Evolutionary conservation across 2,329 filamentous ascomycete species (phyloP), one percentile per base, ranked within the genome.

Genomic region (Alternaria sp.): DNA sequence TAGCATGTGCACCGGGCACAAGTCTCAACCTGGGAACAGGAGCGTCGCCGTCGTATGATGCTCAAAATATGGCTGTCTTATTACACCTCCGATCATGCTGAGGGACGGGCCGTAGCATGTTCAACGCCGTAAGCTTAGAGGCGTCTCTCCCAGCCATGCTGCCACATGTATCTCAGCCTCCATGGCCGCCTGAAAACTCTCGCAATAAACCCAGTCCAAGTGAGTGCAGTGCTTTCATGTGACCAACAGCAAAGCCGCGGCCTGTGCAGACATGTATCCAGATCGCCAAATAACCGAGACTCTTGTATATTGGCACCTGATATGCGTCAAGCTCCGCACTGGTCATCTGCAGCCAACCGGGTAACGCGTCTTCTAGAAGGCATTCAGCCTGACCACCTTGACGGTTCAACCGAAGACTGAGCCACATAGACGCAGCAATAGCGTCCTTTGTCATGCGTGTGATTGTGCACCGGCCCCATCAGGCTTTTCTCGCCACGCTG

Each of bases 201-300:
- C n/a, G 10, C 10, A n/a, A 8, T 21, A 40, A 30, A 50, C 15
- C 9, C 8, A 17, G 9, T 32, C 52, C 25, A n/a, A 57, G 25
- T 26, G 6, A 26, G n/a, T 15, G 52, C 17, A 26, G 11, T 17
- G 49, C 65, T 71, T 71, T 70, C 76, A 77, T 77, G 74, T 77
- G 74, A 76, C 66, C 30, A 52, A n/a, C 19, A 11, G 59, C 68
- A 66, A 70, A 60, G 50, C 54, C 58, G 65, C 68, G 66, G 61
- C 60, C 65, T 61, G 46, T 45, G 54, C 54, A 21, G 44, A 40
- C 49, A 28, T 49, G 36, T 57, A 56, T 25, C 65, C 69, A 66
- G 71, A 77, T 77, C 73, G 70, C 69, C 74, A 77, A 74, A 75
- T 77, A 77, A 69, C 76, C 76, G 72, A 75, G 69, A 70, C 70